A percentile compares a stretch with the other conserved stretches of the same genome.
phyloP scores from a whole-genome alignment of 2,329 filamentous ascomycete species.

The Cladosporium sphaerospermum region DNA sequence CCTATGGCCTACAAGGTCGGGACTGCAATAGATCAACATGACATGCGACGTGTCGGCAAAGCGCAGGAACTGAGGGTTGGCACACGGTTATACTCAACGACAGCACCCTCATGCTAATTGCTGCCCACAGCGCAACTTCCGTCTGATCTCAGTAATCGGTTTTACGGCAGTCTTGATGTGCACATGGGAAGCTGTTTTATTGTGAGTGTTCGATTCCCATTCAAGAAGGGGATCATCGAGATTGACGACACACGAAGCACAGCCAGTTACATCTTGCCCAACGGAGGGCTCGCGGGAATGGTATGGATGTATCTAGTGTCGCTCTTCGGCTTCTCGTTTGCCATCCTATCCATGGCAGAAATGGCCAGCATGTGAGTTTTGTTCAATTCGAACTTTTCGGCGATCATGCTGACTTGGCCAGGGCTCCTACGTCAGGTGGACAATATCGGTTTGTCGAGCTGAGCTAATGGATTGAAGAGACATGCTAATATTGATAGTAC shows the following conservation, averaged over 20 bases:
- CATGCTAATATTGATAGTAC: neutral
- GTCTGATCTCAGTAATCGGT: conserved; percentile 23
- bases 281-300: conserved; percentile 27
- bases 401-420: conserved; percentile 1
- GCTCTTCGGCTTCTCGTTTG: conserved; percentile 27
- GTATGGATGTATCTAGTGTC: conserved; percentile 31
- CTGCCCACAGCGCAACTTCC: conserved; percentile 18
- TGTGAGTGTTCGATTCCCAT: neutral
- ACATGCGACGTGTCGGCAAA: conserved; percentile 12
- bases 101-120: neutral
- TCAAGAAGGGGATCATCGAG: neutral
- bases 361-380: conserved; percentile 13
- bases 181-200: conserved; percentile 22
- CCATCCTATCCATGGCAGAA: conserved; percentile 28
- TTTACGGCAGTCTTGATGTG: conserved; percentile 26
- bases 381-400: too few species aligned
- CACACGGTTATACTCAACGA: neutral
- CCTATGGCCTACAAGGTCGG: conserved; percentile 5
- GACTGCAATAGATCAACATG: conserved; percentile 7
- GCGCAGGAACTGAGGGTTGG: conserved; percentile 9
- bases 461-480: neutral
- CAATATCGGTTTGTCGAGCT: conserved; percentile 7
- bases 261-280: conserved; percentile 21
- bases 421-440: conserved; percentile 33
- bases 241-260: conserved; percentile 7